Evolutionary conservation across 768 basidiomycete genomes (phyloP).

Genomic region (Holtermanniella nyarrowii): DNA sequence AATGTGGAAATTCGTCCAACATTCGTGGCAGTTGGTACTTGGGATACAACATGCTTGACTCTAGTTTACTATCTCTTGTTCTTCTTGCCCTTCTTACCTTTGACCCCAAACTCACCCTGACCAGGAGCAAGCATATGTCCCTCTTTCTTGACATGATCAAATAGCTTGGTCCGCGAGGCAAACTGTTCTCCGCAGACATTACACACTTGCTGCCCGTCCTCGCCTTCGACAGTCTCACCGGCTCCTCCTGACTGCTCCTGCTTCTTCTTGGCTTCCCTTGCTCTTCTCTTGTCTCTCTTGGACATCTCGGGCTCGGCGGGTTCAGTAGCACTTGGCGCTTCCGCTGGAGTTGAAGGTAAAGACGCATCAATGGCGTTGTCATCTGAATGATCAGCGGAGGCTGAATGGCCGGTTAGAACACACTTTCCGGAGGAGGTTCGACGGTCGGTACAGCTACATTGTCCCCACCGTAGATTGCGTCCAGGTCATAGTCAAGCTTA

Average conservation of each 20-base stretch:
- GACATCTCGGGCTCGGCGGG: slow-evolving; percentile 42
- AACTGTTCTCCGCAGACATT: slow-evolving; percentile 12
- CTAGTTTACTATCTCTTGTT: neutral
- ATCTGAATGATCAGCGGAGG: slow-evolving; percentile 11
- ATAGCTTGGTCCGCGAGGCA: slow-evolving; percentile 7
- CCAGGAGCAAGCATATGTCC: slow-evolving; percentile 1
- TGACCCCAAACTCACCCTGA: neutral
- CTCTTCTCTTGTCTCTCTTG: slow-evolving; percentile 73
- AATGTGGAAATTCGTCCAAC: too few species aligned
- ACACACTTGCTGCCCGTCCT: slow-evolving; percentile 3
- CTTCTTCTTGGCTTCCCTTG: slow-evolving; percentile 64
- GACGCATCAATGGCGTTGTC: slow-evolving; percentile 19
- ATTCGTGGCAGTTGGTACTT: too few species aligned
- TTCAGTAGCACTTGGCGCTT: neutral
- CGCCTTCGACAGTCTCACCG: too few species aligned
- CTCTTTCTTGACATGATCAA: slow-evolving; percentile 13
- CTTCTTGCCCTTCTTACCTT: neutral
- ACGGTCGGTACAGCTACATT: neutral
- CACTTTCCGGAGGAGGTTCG: neutral
- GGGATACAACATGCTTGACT: neutral
- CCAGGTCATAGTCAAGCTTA: neutral
- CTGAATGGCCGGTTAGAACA: neutral
- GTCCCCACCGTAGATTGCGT: neutral
- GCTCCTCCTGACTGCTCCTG: slow-evolving; percentile 38
- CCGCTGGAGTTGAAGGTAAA: slow-evolving; percentile 1